These are phyloP conservation scores for Dryas integrifolia DNA, from an alignment of 331 rosid species.

Conservation along the genomic window DNA sequence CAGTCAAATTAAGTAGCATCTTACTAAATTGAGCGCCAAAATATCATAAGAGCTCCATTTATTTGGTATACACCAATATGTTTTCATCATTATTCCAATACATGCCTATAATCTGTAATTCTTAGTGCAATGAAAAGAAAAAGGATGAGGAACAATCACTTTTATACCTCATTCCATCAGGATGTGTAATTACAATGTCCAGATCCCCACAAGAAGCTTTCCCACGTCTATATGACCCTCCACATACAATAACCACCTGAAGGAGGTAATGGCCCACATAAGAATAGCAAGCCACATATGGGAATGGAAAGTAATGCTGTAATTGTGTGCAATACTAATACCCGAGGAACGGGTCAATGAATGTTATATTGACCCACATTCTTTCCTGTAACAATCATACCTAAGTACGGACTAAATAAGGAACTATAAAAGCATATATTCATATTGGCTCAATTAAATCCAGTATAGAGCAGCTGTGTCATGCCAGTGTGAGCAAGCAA, in stretches of 20 bases:
- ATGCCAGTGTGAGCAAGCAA: background rate
- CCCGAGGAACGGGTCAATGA: conserved; percentile 5
- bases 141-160: conserved; percentile 6
- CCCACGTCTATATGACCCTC: conserved; percentile 92
- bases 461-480: background rate
- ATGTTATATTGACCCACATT: conserved; percentile 8
- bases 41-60: background rate
- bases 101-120: background rate
- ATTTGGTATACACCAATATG: background rate
- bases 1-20: too few species aligned
- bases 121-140: background rate
- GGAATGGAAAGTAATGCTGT: background rate
- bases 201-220: conserved; percentile 92
- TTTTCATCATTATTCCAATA: background rate
- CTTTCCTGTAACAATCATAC: conserved; percentile 9
- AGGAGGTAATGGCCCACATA: conserved; percentile 4
- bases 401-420: background rate
- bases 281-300: conserved; percentile 10
- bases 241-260: conserved; percentile 72
- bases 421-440: background rate
- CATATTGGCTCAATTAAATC: conserved; percentile 1
- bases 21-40: background rate
- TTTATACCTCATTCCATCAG: conserved; percentile 77
- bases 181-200: conserved; percentile 83
- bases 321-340: conserved; percentile 15